Evolutionary conservation across 2,329 filamentous ascomycete species (phyloP).

Genomic region (Periconia sp.): DNA sequence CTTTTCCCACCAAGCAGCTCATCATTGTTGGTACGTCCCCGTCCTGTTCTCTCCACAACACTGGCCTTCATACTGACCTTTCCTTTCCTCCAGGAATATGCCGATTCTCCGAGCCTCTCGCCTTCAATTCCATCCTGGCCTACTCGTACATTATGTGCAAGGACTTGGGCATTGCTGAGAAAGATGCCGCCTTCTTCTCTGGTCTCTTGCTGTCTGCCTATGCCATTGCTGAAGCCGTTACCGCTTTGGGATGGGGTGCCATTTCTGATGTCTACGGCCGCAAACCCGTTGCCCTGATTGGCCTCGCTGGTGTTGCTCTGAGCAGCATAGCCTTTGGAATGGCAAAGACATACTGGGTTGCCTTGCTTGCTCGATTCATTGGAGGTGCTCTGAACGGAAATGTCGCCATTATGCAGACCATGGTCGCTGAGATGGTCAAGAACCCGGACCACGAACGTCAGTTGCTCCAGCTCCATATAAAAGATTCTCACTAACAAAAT

Average conservation of each 20-base stretch:
- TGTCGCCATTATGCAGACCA: conserved; percentile 85
- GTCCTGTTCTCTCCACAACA: too few relatives aligned
- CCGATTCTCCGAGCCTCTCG: conserved; percentile 88
- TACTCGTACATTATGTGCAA: conserved; percentile 56
- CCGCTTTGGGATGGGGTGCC: conserved; percentile 65
- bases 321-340: conserved; percentile 83
- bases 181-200: conserved; percentile 76
- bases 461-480: conserved; percentile 34
- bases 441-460: conserved; percentile 87
- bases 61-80: neutral
- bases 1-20: conserved; percentile 52
- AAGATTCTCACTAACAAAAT: conserved; percentile 5
- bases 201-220: conserved; percentile 85
- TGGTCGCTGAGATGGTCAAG: conserved; percentile 88
- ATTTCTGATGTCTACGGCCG: conserved; percentile 44
- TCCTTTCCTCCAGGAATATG: conserved; percentile 70
- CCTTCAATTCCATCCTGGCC: conserved; percentile 90
- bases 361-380: conserved; percentile 72
- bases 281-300: conserved; percentile 45
- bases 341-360: conserved; percentile 80
- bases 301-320: conserved; percentile 77
- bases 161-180: conserved; percentile 39
- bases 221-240: conserved; percentile 80
- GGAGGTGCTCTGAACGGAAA: conserved; percentile 89
- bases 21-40: conserved; percentile 43